Percentiles rank a stretch among this genome's conserved stretches.
phyloP scores from a whole-genome alignment of 1,139 yeast genomes.

The Debaryomyces singareniensis region DNA sequence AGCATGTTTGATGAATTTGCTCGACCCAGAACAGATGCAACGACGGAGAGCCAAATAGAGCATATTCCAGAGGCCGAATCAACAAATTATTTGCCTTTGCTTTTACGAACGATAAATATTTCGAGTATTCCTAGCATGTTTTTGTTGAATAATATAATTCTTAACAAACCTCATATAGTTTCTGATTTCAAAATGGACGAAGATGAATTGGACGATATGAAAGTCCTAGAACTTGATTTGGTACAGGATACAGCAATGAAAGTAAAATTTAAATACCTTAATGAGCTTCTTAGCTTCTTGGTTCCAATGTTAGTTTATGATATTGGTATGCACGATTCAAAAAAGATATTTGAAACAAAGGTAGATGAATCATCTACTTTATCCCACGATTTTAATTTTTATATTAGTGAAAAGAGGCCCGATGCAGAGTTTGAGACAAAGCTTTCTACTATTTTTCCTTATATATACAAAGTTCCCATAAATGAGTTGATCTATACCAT shows the following conservation, averaged over 20 bases:
- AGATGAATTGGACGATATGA: constrained; percentile 34
- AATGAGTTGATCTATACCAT: constrained; percentile 26
- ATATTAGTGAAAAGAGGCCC: background rate
- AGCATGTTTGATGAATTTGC: background rate
- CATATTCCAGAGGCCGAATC: constrained; percentile 33
- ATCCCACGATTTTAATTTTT: background rate
- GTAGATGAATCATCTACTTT: constrained; percentile 7
- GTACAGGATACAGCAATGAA: constrained; percentile 25
- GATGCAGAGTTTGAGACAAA: constrained; percentile 10
- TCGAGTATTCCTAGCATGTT: constrained; percentile 52
- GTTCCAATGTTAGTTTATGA: constrained; percentile 34
- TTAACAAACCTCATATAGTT: constrained; percentile 5
- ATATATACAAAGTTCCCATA: constrained; percentile 25
- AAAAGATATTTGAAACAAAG: constrained; percentile 9
- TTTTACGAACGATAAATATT: constrained; percentile 55
- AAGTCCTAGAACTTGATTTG: constrained; percentile 26
- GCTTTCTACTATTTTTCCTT: constrained; percentile 25
- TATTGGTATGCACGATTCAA: constrained; percentile 18
- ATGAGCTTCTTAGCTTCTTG: constrained; percentile 28
- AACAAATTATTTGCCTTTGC: constrained; percentile 56
- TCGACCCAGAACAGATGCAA: background rate
- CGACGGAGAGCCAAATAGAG: background rate
- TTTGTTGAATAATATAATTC: constrained; percentile 23
- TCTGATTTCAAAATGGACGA: constrained; percentile 21
- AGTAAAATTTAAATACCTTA: constrained; percentile 21